Base-by-base conservation (phyloP, 768 basidiomycete species). In the Calvatia gigantea region DNA sequence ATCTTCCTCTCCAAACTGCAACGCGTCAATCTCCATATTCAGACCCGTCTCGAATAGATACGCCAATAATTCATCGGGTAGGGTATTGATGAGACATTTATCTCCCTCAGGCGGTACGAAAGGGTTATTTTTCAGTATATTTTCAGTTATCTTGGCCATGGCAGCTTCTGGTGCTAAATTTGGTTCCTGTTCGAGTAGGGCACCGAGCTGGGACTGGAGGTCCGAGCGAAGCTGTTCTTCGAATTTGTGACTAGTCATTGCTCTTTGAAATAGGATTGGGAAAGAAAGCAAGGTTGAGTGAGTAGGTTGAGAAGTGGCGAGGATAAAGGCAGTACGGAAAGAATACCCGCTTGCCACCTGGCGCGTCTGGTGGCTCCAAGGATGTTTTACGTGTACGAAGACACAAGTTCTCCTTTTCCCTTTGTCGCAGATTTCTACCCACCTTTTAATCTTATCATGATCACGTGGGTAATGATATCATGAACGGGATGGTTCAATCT, bases 61-160 rank as follows among this genome's bases (percentile, higher is more conserved):
- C 0, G 76, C 79, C 5, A 86, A 74, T 23, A 86, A 69, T 61
- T 85, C 84, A 15, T 76, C 75, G 1, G 83, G 83, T 14, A 85
- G 74, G 33, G 70, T 67, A 53, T 83, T 79, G 31, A 85, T 72
- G 1, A 75, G 79, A 58, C 81, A 83, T 31, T 66, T 62, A 2
- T 64, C 69, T 47, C 74, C 71, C 21, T 65, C 66, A 0, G 80
- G 80, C 9, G 81, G 77, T 25, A 75, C 63, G 54, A 71, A 81
- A 0, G 77, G 81, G 54, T 81, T 82, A 61, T 80, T 74, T 27
- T 62, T 58, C 31, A 78, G 71, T 67, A 78, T 67, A 5, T 70
- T 65, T 21, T 60, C 58, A 6, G 71, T 65, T 25, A 74, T 70
- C 58, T 68, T 62, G 17, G 53, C 62, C 64, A 75, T 65, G 2